Evolutionary conservation across 148 eudicot species (phyloP), one percentile per base, ranked within the genome.

Genomic region (Pouteria glomerata): DNA sequence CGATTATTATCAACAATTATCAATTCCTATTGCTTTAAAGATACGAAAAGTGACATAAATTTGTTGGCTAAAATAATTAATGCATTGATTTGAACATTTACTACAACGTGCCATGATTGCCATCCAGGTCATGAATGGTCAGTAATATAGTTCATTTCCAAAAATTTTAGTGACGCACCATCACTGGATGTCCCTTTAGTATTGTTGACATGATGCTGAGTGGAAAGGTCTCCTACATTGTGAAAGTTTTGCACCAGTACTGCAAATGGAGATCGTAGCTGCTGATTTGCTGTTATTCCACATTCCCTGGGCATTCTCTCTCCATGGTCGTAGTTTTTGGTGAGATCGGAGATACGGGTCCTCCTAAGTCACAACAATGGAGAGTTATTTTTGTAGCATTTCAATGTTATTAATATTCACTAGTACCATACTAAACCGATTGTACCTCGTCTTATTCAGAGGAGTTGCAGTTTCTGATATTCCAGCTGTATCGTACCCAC

Each of bases 361-460:
- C 86, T 74, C 83, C 86, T 91, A 66, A 71, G 73, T 39, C 69
- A 80, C 30, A 68, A 65, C 11, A 68, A 66, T 8, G 51, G 39
- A 70, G 39, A 27, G 73, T 62, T 23, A 70, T 0, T 56, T 48
- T 16, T 55, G 30, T 73, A 62, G 68, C 29, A 24, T 52, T n/a
- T 34, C 13, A 16, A 21, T 48, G 5, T 30, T 57, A 8, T 19
- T 18, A 4, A 33, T 55, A 66, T 27, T 12, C 34, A 64, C 10
- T 15, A 26, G 61, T 19, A 11, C 77, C 19, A 47, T 34, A 57
- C 24, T 51, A 24, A 0, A 15, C 24, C 33, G 1, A 41, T 12
- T 15, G 27, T 86, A 91, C 98, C 96, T 91, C 61, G 79, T 79
- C 79, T 85, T 89, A 78, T 87, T 87, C 42, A 73, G 66, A 42